Base-by-base conservation (phyloP, 208 protist species). In the Porcisia deanei region DNA sequence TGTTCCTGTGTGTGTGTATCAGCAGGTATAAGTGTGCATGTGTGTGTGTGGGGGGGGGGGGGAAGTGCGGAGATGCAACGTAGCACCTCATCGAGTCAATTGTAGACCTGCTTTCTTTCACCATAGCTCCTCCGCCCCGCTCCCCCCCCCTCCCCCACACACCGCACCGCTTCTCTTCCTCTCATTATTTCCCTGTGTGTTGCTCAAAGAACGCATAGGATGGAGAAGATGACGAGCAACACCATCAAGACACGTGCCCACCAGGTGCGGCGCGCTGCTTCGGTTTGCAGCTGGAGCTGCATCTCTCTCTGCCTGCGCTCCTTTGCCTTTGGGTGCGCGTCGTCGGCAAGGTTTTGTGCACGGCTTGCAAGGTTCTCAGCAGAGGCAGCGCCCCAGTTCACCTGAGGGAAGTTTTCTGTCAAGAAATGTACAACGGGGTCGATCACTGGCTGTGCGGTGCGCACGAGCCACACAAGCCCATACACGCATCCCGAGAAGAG, bases 371-470 rank as follows among this genome's bases (percentile, higher is more conserved):
- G 78, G 57, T 75, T 85, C 60, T 94, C 84, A 18, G 92, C 86
- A 49, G 87, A 92, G n/a, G 84, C 84, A 3, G 72, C 85, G 47
- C 80, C 70, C 88, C 89, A 94, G 80, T 93, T 88, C 52, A 94
- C 87, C 75, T 89, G 84, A 8, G 92, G 90, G 49, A 96, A 94
- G 55, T 76, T 68, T 47, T 83, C 75, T 14, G 71, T 81, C 59
- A 95, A 72, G 9, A 81, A 69, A 41, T 86, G 30, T 5, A 95
- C 76, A 12, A 94, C 65, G 47, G 90, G 89, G 76, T 93, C 83
- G 37, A 94, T 77, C 16, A 95, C 78, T 16, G 88, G 92, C 77
- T 96, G 82, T 22, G 87, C 73, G 8, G 83, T 65, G 30, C 88
- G 82, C 64, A 87, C 82, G 5, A 88, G 63, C 85, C 80, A 90